Evolutionary conservation across 768 basidiomycete genomes (phyloP).

Genomic region (Austroboletus eburneus): DNA sequence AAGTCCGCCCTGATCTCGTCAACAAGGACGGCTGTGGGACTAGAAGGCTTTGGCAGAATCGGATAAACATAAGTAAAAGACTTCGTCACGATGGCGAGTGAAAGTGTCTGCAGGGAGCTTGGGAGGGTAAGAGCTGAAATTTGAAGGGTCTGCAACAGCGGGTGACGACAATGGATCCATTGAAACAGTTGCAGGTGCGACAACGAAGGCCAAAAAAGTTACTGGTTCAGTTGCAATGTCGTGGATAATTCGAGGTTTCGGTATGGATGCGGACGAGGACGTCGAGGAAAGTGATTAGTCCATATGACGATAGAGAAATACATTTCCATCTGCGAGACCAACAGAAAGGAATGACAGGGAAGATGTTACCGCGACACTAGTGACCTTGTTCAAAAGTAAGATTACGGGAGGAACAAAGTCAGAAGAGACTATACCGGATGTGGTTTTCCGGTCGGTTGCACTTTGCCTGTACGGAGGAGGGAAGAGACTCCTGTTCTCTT

Average conservation of each 20-base stretch:
- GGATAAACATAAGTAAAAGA: constrained; percentile 75
- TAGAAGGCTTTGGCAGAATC: constrained; percentile 66
- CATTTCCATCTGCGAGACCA: constrained; percentile 93
- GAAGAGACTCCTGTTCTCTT: constrained; percentile 58
- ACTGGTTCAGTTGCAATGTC: constrained; percentile 86
- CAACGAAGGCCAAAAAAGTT: constrained; percentile 86
- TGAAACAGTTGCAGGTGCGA: constrained; percentile 17
- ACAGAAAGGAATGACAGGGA: constrained; percentile 82
- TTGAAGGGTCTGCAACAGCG: constrained; percentile 17
- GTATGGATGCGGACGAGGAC: constrained; percentile 66
- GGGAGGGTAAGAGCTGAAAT: not conserved
- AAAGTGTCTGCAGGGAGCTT: constrained; percentile 38
- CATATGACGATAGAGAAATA: constrained; percentile 85
- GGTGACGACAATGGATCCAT: constrained; percentile 19
- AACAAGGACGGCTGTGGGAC: constrained; percentile 60
- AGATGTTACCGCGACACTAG: constrained; percentile 74
- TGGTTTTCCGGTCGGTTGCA: constrained; percentile 71
- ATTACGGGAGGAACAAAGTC: too few relatives aligned
- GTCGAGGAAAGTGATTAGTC: constrained; percentile 79
- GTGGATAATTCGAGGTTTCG: constrained; percentile 80
- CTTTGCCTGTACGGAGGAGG: constrained; percentile 70
- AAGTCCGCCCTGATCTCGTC: constrained; percentile 85
- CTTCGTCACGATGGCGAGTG: constrained; percentile 86
- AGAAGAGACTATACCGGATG: too few relatives aligned
- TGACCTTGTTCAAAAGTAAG: constrained; percentile 54